phyloP scores from a whole-genome alignment of 306 rosid species.

The Vigna angularis region DNA sequence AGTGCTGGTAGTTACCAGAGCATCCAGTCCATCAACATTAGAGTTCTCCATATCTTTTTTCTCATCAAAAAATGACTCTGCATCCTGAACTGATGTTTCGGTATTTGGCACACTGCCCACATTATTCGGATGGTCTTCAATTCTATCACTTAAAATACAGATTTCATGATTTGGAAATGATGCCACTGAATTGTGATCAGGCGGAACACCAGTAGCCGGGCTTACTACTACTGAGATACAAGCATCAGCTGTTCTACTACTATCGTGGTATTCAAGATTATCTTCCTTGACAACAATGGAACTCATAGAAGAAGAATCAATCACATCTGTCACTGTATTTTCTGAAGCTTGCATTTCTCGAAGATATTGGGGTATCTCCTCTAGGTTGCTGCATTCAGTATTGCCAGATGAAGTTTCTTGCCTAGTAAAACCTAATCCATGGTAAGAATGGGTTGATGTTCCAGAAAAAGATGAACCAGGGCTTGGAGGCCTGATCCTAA shows the following conservation, averaged over 20 bases:
- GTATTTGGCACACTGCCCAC: slow-evolving; percentile 45
- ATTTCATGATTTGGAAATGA: slow-evolving; percentile 41
- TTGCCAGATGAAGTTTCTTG: slow-evolving; percentile 48
- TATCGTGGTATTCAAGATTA: slow-evolving; percentile 47
- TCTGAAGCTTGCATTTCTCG: slow-evolving; percentile 51
- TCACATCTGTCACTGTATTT: slow-evolving; percentile 52
- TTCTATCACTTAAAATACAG: slow-evolving; percentile 40
- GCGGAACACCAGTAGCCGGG: slow-evolving; percentile 42
- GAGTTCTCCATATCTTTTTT: slow-evolving; percentile 41
- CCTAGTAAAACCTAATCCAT: slow-evolving; percentile 48
- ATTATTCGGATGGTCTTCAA: slow-evolving; percentile 47
- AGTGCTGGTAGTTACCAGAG: slow-evolving; percentile 43
- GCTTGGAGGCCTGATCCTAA: slow-evolving; percentile 52
- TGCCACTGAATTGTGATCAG: slow-evolving; percentile 46
- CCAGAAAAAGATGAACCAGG: slow-evolving; percentile 57
- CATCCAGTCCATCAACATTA: slow-evolving; percentile 49
- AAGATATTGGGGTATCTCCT: slow-evolving; percentile 45
- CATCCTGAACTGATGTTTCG: slow-evolving; percentile 50
- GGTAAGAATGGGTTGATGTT: slow-evolving; percentile 49
- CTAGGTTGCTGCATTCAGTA: slow-evolving; percentile 44
- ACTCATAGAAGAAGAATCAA: slow-evolving; percentile 50
- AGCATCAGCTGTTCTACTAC: slow-evolving; percentile 49
- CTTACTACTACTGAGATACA: slow-evolving; percentile 50
- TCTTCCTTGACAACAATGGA: slow-evolving; percentile 51
- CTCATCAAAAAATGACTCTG: slow-evolving; percentile 52